phyloP scores from a whole-genome alignment of 805 yeast species.

The Hanseniaspora valbyensis region DNA sequence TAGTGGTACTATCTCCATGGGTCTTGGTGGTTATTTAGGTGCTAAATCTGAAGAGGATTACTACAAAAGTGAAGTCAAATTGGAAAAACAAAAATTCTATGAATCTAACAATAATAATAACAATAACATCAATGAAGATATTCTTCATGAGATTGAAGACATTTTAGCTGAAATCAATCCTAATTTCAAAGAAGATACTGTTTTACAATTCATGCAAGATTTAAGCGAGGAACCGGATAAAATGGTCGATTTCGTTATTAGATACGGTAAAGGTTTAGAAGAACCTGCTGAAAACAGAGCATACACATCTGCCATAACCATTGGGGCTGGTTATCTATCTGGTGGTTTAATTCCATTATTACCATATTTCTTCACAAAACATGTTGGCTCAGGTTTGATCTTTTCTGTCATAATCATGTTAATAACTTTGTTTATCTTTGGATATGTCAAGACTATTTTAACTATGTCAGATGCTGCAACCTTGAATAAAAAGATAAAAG shows the following conservation, averaged over 20 bases:
- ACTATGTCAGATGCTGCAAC: constrained; percentile 74
- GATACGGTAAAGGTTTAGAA: constrained; percentile 84
- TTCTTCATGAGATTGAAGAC: constrained; percentile 62
- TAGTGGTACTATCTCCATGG: constrained; percentile 96
- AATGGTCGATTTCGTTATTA: constrained; percentile 76
- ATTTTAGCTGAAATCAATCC: constrained; percentile 59
- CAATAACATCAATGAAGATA: constrained; percentile 27
- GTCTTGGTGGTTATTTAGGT: constrained; percentile 91
- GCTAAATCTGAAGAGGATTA: constrained; percentile 81
- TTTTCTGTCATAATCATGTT: constrained; percentile 71
- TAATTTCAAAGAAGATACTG: constrained; percentile 54
- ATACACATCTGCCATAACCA: constrained; percentile 75
- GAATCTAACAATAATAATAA: constrained; percentile 47
- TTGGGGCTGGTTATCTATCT: constrained; percentile 75
- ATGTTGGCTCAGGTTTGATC: constrained; percentile 68
- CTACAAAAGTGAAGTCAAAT: constrained; percentile 57
- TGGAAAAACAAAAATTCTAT: constrained; percentile 59
- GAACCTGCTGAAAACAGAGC: constrained; percentile 93
- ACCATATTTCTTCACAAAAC: constrained; percentile 74
- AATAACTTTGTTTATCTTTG: constrained; percentile 76
- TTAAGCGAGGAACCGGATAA: constrained; percentile 65
- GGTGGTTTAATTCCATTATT: constrained; percentile 88
- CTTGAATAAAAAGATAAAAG: constrained; percentile 46
- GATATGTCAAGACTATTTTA: constrained; percentile 70
- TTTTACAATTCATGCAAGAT: constrained; percentile 62